phyloP scores from a whole-genome alignment of 2,329 filamentous ascomycete species.

The Dactylellina leptospora region DNA sequence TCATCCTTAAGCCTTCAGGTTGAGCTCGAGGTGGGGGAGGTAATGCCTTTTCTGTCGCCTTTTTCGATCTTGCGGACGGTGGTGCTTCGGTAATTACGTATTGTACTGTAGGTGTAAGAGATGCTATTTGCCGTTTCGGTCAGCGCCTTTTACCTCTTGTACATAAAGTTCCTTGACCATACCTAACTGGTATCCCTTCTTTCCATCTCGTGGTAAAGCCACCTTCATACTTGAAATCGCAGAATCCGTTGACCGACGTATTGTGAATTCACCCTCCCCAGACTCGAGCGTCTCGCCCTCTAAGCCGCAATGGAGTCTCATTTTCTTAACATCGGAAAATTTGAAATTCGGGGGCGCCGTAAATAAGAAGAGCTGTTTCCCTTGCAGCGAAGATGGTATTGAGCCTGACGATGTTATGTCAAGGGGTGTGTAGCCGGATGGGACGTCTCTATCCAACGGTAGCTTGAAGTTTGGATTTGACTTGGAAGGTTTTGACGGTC shows the following conservation, averaged over 20 bases:
- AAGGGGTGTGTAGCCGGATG: slow-evolving; percentile 34
- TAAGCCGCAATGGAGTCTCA: slow-evolving; percentile 34
- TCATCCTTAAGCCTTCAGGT: slow-evolving; percentile 55
- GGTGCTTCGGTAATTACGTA: slow-evolving; percentile 53
- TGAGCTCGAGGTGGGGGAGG: slow-evolving; percentile 53
- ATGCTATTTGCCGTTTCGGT: slow-evolving; percentile 10
- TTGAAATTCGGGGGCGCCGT: slow-evolving; percentile 45
- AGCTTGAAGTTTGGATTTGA: slow-evolving; percentile 31
- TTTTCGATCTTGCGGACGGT: slow-evolving; percentile 2
- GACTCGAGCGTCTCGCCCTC: slow-evolving; percentile 46
- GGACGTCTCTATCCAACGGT: slow-evolving; percentile 37
- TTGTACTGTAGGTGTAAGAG: slow-evolving; percentile 47
- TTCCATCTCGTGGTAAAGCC: slow-evolving; percentile 43
- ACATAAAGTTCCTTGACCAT: slow-evolving; percentile 5
- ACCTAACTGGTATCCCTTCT: slow-evolving; percentile 55
- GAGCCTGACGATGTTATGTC: slow-evolving; percentile 18
- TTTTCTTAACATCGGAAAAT: slow-evolving; percentile 45
- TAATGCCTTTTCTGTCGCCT: slow-evolving; percentile 10
- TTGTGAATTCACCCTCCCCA: slow-evolving; percentile 27
- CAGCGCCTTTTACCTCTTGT: neutral
- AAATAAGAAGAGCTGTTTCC: slow-evolving; percentile 48
- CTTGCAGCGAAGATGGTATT: slow-evolving; percentile 36
- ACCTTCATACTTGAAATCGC: slow-evolving; percentile 48
- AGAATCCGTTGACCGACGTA: slow-evolving; percentile 29
- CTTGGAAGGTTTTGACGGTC: slow-evolving; percentile 17